Evolutionary conservation across 1,284 basidiomycete species (phyloP).

Genomic region (Inonotus hispidus): DNA sequence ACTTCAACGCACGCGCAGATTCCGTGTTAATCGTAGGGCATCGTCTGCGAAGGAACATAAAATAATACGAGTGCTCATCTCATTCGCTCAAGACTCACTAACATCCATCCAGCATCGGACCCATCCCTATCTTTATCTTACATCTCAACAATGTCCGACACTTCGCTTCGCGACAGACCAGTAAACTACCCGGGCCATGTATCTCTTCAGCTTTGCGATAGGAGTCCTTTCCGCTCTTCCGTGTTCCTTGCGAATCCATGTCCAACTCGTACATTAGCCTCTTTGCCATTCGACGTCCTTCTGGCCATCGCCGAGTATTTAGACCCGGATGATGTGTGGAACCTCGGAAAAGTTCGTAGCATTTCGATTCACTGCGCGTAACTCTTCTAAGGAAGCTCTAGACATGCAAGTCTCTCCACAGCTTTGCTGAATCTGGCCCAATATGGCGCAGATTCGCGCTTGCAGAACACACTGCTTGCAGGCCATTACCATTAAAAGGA

Average conservation of each 20-base stretch:
- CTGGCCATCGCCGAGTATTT: constrained; percentile 10
- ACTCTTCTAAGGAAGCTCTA: constrained; percentile 23
- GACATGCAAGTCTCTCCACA: constrained; percentile 56
- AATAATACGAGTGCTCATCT: no score
- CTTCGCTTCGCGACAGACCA: background rate
- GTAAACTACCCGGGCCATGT: background rate
- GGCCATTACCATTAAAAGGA: constrained; percentile 59
- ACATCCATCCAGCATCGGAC: no score
- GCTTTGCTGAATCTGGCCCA: constrained; percentile 54
- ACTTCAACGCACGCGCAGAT: no score
- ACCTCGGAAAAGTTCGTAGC: constrained; percentile 4
- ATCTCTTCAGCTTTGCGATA: constrained; percentile 1
- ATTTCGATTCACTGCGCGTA: background rate
- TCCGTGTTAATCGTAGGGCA: no score
- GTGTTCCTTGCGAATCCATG: background rate
- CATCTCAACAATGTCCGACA: constrained; percentile 6
- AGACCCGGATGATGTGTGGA: constrained; percentile 9
- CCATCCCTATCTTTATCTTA: background rate
- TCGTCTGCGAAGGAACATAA: no score
- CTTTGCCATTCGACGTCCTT: constrained; percentile 15
- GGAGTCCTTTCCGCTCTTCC: background rate
- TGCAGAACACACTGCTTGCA: constrained; percentile 54
- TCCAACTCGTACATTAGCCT: background rate
- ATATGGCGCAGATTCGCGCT: constrained; percentile 60
- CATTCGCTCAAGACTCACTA: no score